phyloP scores from a whole-genome alignment of 225 moss, liverwort and hornwort species.

The Asterella californica region DNA sequence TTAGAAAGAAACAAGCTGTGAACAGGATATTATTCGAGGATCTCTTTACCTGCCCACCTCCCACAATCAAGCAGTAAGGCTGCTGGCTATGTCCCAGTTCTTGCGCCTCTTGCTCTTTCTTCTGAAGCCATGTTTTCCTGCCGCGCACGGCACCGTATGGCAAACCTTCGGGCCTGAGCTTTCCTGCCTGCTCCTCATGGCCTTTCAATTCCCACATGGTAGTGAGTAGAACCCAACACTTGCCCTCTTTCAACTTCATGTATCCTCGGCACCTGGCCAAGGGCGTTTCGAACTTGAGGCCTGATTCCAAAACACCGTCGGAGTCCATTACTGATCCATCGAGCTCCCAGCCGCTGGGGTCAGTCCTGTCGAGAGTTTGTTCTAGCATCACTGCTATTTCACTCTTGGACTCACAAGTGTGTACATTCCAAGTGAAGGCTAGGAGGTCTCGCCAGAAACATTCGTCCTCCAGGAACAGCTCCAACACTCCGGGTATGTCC shows the following conservation, averaged over 20 bases:
- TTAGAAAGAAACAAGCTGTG: background rate
- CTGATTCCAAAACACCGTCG: background rate
- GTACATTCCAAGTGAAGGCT: slow-evolving; percentile 24
- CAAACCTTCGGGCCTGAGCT: background rate
- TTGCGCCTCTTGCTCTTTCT: slow-evolving; percentile 28
- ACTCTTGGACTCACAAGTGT: slow-evolving; percentile 19
- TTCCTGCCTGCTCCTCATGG: slow-evolving; percentile 16
- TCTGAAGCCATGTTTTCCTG: slow-evolving; percentile 33
- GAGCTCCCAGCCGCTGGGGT: slow-evolving; percentile 9
- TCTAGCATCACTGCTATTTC: slow-evolving; percentile 17
- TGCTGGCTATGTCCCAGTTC: slow-evolving; percentile 40
- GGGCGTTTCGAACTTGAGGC: slow-evolving; percentile 9
- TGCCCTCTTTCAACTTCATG: slow-evolving; percentile 16
- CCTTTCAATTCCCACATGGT: slow-evolving; percentile 18
- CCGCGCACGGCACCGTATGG: background rate
- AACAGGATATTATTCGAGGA: background rate
- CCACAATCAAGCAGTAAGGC: slow-evolving; percentile 29
- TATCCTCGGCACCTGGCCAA: slow-evolving; percentile 17
- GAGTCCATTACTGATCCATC: background rate
- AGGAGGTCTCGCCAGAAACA: slow-evolving; percentile 29
- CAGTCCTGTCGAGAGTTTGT: background rate
- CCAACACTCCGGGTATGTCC: background rate
- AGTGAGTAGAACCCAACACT: slow-evolving; percentile 17
- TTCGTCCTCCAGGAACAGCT: slow-evolving; percentile 20
- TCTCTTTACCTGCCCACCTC: slow-evolving; percentile 14